Evolutionary conservation across 208 protist genomes (phyloP), one percentile per base, ranked within the genome.

Genomic region (Herpetomonas tarakana): DNA sequence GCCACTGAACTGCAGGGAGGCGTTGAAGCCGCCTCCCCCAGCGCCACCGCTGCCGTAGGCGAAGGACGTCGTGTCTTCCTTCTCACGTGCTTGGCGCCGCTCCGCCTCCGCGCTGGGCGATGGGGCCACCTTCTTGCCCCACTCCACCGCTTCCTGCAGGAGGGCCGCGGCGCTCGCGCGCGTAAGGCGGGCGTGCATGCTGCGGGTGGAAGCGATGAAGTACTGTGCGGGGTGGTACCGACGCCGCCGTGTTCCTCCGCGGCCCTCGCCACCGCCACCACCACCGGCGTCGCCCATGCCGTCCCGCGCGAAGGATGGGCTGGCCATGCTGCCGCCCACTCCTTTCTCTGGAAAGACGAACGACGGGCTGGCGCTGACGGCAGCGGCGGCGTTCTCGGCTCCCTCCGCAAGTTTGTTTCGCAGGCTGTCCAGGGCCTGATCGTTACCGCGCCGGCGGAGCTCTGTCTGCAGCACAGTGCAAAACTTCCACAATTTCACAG

Each of bases 401-500:
- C 25, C 35, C 31, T 55, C 68, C 21, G 28, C 66, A n/a, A 88
- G 67, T 30, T 80, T 61, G n/a, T 78, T 70, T 29, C 77, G 81
- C 29, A 92, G 66, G 16, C 70, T 62, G 65, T 54, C 59, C 29
- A 83, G 30, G 39, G 58, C 64, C 3, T 74, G 60, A 11, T 63
- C 62, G n/a, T 69, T 62, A 12, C 54, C 49, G 12, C 31, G 25
- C 29, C 35, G 29, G 12, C 71, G 47, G 1, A 74, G 63, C 2
- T 54, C 47, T 3, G 68, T 28, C 47, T 71, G 69, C 47, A 90
- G 59, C 6, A 71, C 78, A 2, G 58, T 46, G 60, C 84, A 91
- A 59, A 94, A 89, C 62, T 92, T 76, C 24, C 65, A 81, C 50
- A 96, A 71, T 63, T 92, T 89, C 44, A 90, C 81, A 14, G 77